These are phyloP conservation scores for Symbiodinium pilosum DNA, from an alignment of 73 alveolate genomes.

Conservation along the genomic window DNA sequence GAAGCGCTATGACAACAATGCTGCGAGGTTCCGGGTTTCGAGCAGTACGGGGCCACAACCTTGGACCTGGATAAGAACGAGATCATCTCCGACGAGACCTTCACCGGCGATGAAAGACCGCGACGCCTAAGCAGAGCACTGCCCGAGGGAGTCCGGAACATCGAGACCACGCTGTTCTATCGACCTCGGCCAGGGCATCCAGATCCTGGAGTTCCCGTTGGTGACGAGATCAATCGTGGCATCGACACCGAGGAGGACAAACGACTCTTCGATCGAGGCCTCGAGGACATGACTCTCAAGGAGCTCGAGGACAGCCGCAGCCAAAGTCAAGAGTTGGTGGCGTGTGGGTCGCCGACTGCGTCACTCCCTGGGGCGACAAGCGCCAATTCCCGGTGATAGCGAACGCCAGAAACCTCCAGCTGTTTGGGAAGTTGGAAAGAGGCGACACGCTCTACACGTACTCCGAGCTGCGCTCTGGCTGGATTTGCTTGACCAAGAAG, in stretches of 20 bases:
- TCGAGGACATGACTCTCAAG: neutral
- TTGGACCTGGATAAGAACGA: too few relatives aligned
- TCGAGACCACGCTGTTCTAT: neutral
- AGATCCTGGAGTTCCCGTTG: neutral
- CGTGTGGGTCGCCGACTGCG: too few relatives aligned
- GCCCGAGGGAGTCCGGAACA: neutral
- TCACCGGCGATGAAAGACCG: neutral
- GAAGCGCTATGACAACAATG: neutral
- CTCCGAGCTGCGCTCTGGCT: too few relatives aligned
- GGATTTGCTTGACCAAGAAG: neutral
- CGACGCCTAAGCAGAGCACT: neutral
- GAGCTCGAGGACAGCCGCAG: neutral
- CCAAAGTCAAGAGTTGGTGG: too few relatives aligned
- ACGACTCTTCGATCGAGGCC: neutral
- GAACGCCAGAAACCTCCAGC: too few relatives aligned
- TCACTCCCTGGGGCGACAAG: too few relatives aligned
- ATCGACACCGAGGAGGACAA: neutral
- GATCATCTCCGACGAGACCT: neutral
- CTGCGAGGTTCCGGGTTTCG: neutral
- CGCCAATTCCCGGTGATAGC: too few relatives aligned
- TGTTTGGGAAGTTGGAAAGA: too few relatives aligned
- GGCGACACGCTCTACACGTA: too few relatives aligned
- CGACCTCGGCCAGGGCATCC: neutral
- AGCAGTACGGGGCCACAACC: neutral
- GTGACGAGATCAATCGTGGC: neutral